Conservation (phyloP, 768 basidiomycete species). For the Lactarius hatsudake region DNA sequence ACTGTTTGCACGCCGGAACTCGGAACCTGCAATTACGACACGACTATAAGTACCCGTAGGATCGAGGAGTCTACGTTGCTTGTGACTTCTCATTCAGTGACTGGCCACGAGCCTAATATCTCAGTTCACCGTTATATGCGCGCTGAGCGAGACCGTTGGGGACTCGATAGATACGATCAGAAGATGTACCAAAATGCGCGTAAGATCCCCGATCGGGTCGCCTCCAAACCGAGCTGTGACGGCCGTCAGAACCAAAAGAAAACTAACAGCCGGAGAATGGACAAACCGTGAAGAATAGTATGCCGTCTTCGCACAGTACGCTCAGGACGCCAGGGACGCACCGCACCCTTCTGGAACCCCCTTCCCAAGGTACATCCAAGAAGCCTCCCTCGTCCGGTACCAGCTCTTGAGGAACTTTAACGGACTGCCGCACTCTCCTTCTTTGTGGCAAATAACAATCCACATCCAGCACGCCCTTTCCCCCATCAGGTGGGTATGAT, state of each 20-base stretch:
- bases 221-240: conserved; percentile 1
- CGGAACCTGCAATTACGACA: too few relatives aligned
- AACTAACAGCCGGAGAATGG: background rate
- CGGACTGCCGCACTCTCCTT: background rate
- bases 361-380: background rate
- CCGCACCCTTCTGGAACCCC: background rate
- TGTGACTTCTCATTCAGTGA: too few relatives aligned
- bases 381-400: background rate
- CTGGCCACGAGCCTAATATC: too few relatives aligned
- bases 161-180: background rate
- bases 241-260: background rate
- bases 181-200: conserved; percentile 19
- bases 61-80: too few relatives aligned
- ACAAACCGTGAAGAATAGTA: conserved; percentile 16
- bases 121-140: too few relatives aligned
- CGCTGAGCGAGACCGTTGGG: background rate
- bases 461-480: conserved; percentile 2
- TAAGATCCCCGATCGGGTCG: conserved; percentile 1
- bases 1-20: too few relatives aligned
- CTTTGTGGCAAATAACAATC: conserved; percentile 7
- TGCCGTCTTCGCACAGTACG: conserved; percentile 18
- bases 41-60: too few relatives aligned
- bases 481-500: conserved; percentile 11
- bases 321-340: background rate
- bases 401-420: background rate